Evolutionary conservation across 1,284 basidiomycete species (phyloP), one percentile per base, ranked within the genome.

Genomic region (Tilletia indica): DNA sequence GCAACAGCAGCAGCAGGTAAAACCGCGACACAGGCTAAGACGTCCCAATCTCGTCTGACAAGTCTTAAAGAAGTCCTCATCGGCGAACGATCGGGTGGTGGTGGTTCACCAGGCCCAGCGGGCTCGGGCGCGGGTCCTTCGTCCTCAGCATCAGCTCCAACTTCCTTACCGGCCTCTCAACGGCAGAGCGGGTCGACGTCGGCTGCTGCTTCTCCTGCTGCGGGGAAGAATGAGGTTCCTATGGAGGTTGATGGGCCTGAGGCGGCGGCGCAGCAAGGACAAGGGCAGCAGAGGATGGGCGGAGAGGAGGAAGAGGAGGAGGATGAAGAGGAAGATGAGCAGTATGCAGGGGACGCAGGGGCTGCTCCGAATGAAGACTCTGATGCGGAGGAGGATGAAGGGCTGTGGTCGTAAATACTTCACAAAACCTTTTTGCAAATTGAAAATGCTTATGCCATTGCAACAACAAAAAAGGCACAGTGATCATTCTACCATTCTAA

Each of bases 301-400:
- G n/a, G 47, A n/a, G 39, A 51, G 42, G 48, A 34, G n/a, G 66
- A 47, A 16, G 66, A 48, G 36, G 66, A 68, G n/a, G 66, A 48
- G 12, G 66, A 68, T 19, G 66, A 48, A 11, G 66, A 48, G 19
- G 66, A 48, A 25, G 66, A 68, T 48, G 66, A 48, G 21, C 38
- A 68, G 21, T 38, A 48, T 16, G 45, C 34, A 25, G 66, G 14
- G 45, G 66, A 68, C n/a, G 66, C 66, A n/a, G 66, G 48, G 5
- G 66, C 66, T 11, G 66, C 42, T 48, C 45, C 66, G 21, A 68
- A 51, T 39, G 66, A 48, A 25, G 66, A 68, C 31, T 48, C 48
- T 39, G 66, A 68, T 34, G 66, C 66, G 45, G 66, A 68, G 66
- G 66, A 68, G 38, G 66, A 68, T 21, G 66, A 68, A 64, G 61